Conservation (phyloP, 768 basidiomycete genomes). For the Boletus sp. region DNA sequence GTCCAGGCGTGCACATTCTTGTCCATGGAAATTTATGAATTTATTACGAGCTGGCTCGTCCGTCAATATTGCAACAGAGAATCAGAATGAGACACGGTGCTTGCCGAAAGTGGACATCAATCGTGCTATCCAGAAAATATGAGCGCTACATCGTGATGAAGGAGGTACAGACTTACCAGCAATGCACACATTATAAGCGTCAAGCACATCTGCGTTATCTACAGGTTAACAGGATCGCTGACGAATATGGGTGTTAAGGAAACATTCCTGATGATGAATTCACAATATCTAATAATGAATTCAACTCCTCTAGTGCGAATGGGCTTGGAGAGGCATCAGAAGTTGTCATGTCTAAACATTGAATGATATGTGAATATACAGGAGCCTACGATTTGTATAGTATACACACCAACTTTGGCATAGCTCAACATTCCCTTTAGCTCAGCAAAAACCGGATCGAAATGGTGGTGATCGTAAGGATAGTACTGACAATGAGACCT, state of each 20-base stretch:
- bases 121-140: neutral
- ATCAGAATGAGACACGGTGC: neutral
- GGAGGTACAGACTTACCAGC: neutral
- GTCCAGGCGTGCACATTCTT: conserved; percentile 36
- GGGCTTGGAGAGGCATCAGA: neutral
- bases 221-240: neutral
- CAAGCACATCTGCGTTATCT: neutral
- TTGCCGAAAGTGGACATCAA: neutral
- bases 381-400: too few species aligned
- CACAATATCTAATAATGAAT: neutral
- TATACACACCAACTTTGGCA: neutral
- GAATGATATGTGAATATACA: neutral
- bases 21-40: conserved; percentile 38
- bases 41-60: conserved; percentile 12
- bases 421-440: neutral
- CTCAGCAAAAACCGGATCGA: neutral
- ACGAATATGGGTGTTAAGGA: neutral
- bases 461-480: neutral
- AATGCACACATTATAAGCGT: neutral
- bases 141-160: neutral
- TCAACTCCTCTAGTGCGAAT: neutral
- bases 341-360: neutral
- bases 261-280: neutral
- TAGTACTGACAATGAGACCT: neutral
- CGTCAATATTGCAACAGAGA: neutral